Percentiles rank a stretch among this genome's conserved stretches.
Conservation (phyloP, 768 basidiomycete genomes). For the Kockovaella imperatae region DNA sequence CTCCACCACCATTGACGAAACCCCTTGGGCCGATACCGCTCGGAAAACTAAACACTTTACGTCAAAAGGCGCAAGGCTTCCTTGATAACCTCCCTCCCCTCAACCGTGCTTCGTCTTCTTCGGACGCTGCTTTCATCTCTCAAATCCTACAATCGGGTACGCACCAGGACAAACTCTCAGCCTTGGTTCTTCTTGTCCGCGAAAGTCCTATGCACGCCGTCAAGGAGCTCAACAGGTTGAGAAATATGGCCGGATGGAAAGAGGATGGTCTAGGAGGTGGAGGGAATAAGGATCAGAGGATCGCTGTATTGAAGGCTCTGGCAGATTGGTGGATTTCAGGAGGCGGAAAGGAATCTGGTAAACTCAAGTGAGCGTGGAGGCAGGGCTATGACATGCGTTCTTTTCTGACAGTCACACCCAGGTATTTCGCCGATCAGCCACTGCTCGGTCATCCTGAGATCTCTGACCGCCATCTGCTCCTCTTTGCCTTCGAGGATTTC, state of each 20-base stretch:
- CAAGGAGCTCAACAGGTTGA: slow-evolving; percentile 67
- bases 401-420: slow-evolving; percentile 37
- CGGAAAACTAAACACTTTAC: slow-evolving; percentile 30
- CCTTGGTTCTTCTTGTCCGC: slow-evolving; percentile 80
- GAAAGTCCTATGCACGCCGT: slow-evolving; percentile 78
- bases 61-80: slow-evolving; percentile 26
- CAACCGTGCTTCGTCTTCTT: slow-evolving; percentile 47
- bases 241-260: slow-evolving; percentile 66
- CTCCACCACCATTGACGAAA: slow-evolving; percentile 12
- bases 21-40: slow-evolving; percentile 21
- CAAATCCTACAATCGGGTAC: slow-evolving; percentile 83
- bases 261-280: slow-evolving; percentile 52
- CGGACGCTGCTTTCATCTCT: slow-evolving; percentile 72
- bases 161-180: slow-evolving; percentile 81
- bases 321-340: slow-evolving; percentile 92
- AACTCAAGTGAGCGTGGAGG: slow-evolving; percentile 62
- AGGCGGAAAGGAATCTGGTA: slow-evolving; percentile 78
- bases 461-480: slow-evolving; percentile 63
- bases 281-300: slow-evolving; percentile 66
- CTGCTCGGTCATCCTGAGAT: slow-evolving; percentile 53
- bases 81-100: slow-evolving; percentile 18
- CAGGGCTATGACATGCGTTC: background rate
- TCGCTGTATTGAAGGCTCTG: slow-evolving; percentile 82
- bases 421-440: slow-evolving; percentile 87
- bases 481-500: slow-evolving; percentile 96